Evolutionary conservation across 352 stramenopile genomes (phyloP).

Genomic region (Pythium dissotocum): DNA sequence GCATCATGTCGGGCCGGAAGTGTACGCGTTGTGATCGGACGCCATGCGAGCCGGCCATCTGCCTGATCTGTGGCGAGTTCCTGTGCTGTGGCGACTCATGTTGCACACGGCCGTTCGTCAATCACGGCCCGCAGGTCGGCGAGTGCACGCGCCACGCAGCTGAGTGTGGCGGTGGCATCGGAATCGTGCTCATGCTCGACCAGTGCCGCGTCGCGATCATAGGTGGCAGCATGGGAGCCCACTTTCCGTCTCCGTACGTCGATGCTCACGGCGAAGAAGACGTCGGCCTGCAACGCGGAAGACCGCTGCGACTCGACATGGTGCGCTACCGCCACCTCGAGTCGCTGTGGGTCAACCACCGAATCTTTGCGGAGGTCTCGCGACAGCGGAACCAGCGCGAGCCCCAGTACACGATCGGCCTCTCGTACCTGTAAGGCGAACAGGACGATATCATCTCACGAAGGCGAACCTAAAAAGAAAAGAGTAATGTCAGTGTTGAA

Average conservation of each 20-base stretch:
- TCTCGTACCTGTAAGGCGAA: slow-evolving; percentile 74
- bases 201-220: slow-evolving; percentile 85
- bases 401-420: slow-evolving; percentile 84
- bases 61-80: slow-evolving; percentile 82
- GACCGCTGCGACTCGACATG: slow-evolving; percentile 74
- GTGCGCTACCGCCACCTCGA: slow-evolving; percentile 74
- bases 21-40: slow-evolving; percentile 69
- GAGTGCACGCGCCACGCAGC: slow-evolving; percentile 85
- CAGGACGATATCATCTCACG: not conserved
- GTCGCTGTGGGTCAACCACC: slow-evolving; percentile 83
- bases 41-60: slow-evolving; percentile 74
- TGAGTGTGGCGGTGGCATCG: slow-evolving; percentile 84
- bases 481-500: not conserved
- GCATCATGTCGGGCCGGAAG: slow-evolving; percentile 60
- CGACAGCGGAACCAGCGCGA: slow-evolving; percentile 86
- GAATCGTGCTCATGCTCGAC: slow-evolving; percentile 81
- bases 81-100: slow-evolving; percentile 86
- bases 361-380: slow-evolving; percentile 84
- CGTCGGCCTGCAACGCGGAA: slow-evolving; percentile 72
- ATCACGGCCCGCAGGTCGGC: slow-evolving; percentile 69
- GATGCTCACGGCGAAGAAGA: slow-evolving; percentile 87
- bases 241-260: slow-evolving; percentile 87
- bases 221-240: slow-evolving; percentile 81
- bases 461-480: not conserved
- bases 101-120: slow-evolving; percentile 78